Evolutionary conservation across 768 basidiomycete species (phyloP).

Genomic region (Boletellus ananiceps): DNA sequence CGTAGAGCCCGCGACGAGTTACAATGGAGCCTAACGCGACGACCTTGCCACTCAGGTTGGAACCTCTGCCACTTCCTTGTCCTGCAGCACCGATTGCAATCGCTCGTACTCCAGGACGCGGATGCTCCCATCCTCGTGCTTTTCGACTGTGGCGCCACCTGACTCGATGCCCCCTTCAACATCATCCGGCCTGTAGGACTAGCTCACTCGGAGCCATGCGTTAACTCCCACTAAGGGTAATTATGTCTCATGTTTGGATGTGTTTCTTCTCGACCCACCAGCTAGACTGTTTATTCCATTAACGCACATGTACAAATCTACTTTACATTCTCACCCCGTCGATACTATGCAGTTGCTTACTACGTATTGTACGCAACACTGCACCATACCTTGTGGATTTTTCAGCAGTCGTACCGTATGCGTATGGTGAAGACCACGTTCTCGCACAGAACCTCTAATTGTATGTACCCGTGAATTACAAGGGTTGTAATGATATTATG

Average conservation of each 20-base stretch:
- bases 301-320: background rate
- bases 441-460: conserved; percentile 23
- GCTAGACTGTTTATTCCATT: no score
- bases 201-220: conserved; percentile 8
- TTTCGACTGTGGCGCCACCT: background rate
- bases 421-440: background rate
- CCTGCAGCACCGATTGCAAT: conserved; percentile 2
- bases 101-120: background rate
- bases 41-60: background rate
- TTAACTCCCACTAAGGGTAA: conserved; percentile 3
- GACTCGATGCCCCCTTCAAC: conserved; percentile 4
- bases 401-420: background rate
- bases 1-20: background rate
- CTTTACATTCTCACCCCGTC: background rate
- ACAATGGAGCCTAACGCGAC: background rate
- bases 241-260: conserved; percentile 21
- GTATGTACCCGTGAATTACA: conserved; percentile 19
- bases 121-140: conserved; percentile 3
- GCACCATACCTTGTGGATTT: background rate
- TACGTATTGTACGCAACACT: background rate
- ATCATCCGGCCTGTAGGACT: conserved; percentile 23
- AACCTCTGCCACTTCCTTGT: background rate
- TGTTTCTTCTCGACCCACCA: conserved; percentile 4
- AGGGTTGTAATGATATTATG: conserved; percentile 9
- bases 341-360: background rate